Percentiles rank a stretch among this genome's conserved stretches.
phyloP scores from a whole-genome alignment of 2,329 filamentous ascomycete species.

The Alternaria arbusti region DNA sequence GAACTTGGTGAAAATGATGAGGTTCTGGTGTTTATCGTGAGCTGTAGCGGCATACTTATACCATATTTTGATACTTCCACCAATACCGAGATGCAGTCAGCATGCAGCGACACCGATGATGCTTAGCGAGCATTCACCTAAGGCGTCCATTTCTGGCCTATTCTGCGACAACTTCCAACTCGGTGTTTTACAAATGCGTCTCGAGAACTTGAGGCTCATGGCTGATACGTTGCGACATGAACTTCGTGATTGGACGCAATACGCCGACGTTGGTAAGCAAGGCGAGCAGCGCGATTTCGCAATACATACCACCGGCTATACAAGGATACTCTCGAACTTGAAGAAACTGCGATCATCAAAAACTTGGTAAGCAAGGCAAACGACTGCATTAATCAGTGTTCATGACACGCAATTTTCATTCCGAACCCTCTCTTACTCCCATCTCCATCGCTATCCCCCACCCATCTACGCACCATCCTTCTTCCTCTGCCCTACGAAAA shows the following conservation, averaged over 20 bases:
- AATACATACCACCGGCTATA: not conserved
- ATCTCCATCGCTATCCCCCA: no score
- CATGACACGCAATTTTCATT: not conserved
- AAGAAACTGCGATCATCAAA: not conserved
- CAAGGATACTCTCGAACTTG: not conserved
- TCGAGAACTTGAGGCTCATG: not conserved
- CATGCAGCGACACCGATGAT: not conserved
- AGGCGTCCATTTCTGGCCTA: not conserved
- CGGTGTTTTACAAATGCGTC: not conserved
- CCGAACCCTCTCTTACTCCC: not conserved
- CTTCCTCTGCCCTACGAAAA: conserved; percentile 56
- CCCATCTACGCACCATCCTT: conserved; percentile 27
- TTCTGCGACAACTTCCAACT: not conserved
- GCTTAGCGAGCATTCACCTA: not conserved
- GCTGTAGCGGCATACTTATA: not conserved
- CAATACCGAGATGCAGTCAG: not conserved
- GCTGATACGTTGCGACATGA: not conserved
- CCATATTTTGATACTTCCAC: not conserved
- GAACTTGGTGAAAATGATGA: not conserved
- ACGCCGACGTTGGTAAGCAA: not conserved
- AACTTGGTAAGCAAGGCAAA: not conserved
- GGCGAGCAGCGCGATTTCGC: not conserved
- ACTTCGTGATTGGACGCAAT: not conserved
- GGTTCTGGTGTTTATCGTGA: not conserved
- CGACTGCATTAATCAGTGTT: not conserved